A percentile compares a stretch with the other conserved stretches of the same genome.
These are phyloP conservation scores for Calonectria hawksworthii DNA, from an alignment of 2,329 filamentous ascomycete species.

Conservation along the genomic window DNA sequence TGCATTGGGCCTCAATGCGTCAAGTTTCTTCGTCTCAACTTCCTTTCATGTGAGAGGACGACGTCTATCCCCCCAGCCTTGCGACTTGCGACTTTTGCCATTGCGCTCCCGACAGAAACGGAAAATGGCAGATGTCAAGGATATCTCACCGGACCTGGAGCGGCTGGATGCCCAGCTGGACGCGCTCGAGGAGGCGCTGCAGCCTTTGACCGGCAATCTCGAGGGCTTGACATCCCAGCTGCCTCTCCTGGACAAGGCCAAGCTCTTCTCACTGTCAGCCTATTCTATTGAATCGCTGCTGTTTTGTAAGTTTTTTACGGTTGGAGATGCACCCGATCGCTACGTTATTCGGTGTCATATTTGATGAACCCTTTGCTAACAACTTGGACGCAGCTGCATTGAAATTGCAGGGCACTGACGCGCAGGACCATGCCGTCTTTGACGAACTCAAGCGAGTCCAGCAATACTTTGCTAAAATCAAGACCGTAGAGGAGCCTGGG, in stretches of 20 bases:
- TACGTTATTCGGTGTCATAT: not conserved
- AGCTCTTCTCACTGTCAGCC: constrained; percentile 88
- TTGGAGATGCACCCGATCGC: not conserved
- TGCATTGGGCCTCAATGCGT: constrained; percentile 28
- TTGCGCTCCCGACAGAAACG: constrained; percentile 1
- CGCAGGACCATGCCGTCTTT: constrained; percentile 88
- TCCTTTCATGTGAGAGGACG: constrained; percentile 39
- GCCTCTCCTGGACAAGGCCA: constrained; percentile 94
- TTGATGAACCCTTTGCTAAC: not conserved
- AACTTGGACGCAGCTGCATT: constrained; percentile 70
- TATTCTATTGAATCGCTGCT: constrained; percentile 93
- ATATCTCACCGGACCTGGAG: constrained; percentile 78
- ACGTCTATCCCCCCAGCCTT: constrained; percentile 25
- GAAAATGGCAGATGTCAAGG: constrained; percentile 59
- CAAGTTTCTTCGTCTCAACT: constrained; percentile 36
- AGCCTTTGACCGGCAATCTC: constrained; percentile 79
- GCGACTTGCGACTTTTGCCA: constrained; percentile 9
- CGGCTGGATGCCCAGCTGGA: constrained; percentile 85
- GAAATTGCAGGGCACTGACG: constrained; percentile 82
- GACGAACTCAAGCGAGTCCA: constrained; percentile 87
- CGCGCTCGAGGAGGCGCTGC: constrained; percentile 79
- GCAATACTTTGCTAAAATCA: constrained; percentile 95
- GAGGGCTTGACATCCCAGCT: constrained; percentile 80
- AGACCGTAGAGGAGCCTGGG: constrained; percentile 74
- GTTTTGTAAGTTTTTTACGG: constrained; percentile 73